Evolutionary conservation across 805 yeast genomes (phyloP).

Genomic region (Starmerella vaccinii): DNA sequence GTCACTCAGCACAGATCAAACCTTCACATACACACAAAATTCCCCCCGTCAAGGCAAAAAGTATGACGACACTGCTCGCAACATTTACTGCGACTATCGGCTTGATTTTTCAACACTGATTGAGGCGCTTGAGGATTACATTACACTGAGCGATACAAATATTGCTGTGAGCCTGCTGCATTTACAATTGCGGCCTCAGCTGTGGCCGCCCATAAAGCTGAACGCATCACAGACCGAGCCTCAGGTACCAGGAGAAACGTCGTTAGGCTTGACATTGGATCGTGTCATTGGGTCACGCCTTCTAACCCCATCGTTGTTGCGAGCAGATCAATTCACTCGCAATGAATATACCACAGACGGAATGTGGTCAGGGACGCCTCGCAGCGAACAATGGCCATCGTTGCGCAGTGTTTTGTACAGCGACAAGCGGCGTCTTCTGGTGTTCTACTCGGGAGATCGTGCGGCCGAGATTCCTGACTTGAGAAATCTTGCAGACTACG

Average conservation of each 20-base stretch:
- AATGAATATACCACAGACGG: slow-evolving; percentile 1
- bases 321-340: background rate
- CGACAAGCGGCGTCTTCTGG: slow-evolving; percentile 14
- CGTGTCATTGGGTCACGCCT: slow-evolving; percentile 13
- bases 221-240: background rate
- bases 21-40: background rate
- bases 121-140: slow-evolving; percentile 30
- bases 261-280: background rate
- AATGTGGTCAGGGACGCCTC: background rate
- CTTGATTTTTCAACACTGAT: slow-evolving; percentile 19
- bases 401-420: slow-evolving; percentile 15
- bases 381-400: slow-evolving; percentile 21
- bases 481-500: slow-evolving; percentile 1
- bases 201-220: slow-evolving; percentile 7
- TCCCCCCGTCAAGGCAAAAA: no score
- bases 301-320: slow-evolving; percentile 15
- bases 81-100: slow-evolving; percentile 16
- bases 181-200: slow-evolving; percentile 31
- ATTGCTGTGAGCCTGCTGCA: slow-evolving; percentile 39
- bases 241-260: slow-evolving; percentile 1
- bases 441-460: slow-evolving; percentile 3
- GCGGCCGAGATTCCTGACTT: background rate
- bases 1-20: background rate
- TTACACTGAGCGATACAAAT: slow-evolving; percentile 38
- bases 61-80: background rate